Evolutionary conservation across 2,329 filamentous ascomycete genomes (phyloP).

Genomic region (Trichoderma lentiforme): DNA sequence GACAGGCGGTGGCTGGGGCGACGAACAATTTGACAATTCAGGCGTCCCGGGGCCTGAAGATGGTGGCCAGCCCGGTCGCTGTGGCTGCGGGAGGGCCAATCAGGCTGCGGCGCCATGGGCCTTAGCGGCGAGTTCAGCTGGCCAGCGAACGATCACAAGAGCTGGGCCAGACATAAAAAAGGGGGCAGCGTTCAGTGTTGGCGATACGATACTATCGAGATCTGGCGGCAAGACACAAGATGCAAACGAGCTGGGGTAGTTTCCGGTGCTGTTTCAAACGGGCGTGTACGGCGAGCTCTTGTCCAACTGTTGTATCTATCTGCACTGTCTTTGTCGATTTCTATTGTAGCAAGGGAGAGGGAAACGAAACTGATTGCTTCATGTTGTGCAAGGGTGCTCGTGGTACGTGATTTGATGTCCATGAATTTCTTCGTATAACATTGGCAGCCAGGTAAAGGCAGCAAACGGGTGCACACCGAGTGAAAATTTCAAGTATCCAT

Average conservation of each 20-base stretch:
- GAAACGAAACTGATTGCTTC: background rate
- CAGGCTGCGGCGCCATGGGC: background rate
- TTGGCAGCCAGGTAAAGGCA: background rate
- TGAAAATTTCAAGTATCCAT: background rate
- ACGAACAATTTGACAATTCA: background rate
- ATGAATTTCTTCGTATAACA: background rate
- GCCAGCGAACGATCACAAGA: constrained; percentile 11
- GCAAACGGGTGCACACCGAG: background rate
- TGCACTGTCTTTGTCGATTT: background rate
- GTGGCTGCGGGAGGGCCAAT: constrained; percentile 14
- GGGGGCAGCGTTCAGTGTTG: background rate
- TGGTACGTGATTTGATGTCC: background rate
- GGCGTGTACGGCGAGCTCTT: background rate
- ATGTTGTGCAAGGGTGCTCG: background rate
- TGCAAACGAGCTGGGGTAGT: background rate
- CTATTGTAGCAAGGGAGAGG: background rate
- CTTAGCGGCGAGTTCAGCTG: constrained; percentile 17
- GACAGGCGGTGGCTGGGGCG: constrained; percentile 20
- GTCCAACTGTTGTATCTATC: background rate
- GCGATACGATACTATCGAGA: background rate
- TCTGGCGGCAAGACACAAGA: constrained; percentile 1
- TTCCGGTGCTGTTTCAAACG: background rate
- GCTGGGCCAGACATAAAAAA: constrained; percentile 10
- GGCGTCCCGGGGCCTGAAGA: background rate
- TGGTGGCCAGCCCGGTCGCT: background rate